These are phyloP conservation scores for Aciculosporium take DNA, from an alignment of 2,329 filamentous ascomycete genomes.

Conservation along the genomic window DNA sequence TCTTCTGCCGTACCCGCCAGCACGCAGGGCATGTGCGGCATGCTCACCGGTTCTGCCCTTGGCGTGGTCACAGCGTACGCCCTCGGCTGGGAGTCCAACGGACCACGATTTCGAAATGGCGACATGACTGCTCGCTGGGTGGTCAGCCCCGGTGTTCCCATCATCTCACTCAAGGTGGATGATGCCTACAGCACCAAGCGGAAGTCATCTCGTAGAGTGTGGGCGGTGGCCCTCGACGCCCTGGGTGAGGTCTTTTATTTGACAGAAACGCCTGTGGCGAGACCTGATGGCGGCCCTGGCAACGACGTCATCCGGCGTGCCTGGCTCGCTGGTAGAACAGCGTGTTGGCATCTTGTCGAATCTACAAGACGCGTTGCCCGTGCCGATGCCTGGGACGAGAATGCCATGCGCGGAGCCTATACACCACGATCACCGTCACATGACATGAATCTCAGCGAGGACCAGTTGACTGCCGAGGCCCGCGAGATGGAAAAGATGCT, in stretches of 20 bases:
- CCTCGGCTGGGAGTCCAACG: slow-evolving; percentile 44
- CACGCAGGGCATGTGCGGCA: slow-evolving; percentile 66
- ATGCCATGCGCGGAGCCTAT: slow-evolving; percentile 57
- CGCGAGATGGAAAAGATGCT: slow-evolving; percentile 69
- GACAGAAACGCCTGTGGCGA: slow-evolving; percentile 50
- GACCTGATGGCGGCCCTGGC: slow-evolving; percentile 31
- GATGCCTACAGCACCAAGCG: slow-evolving; percentile 64
- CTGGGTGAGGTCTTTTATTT: slow-evolving; percentile 85
- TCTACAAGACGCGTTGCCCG: slow-evolving; percentile 57
- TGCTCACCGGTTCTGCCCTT: slow-evolving; percentile 69
- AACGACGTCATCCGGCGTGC: slow-evolving; percentile 51
- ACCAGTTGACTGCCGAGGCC: slow-evolving; percentile 63
- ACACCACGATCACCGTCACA: slow-evolving; percentile 67
- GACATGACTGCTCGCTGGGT: slow-evolving; percentile 82
- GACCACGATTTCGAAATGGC: slow-evolving; percentile 52
- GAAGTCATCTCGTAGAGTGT: slow-evolving; percentile 56
- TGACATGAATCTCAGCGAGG: slow-evolving; percentile 53
- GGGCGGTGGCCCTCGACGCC: slow-evolving; percentile 89
- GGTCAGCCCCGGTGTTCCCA: slow-evolving; percentile 82
- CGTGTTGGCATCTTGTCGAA: slow-evolving; percentile 71
- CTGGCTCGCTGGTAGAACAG: slow-evolving; percentile 68
- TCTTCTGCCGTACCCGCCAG: slow-evolving; percentile 54
- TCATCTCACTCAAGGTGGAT: slow-evolving; percentile 71
- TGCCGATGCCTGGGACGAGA: slow-evolving; percentile 58
- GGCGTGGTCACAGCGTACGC: slow-evolving; percentile 75